These are phyloP conservation scores for Gossypium australe DNA, from an alignment of 345 rosid genomes.

Conservation along the genomic window DNA sequence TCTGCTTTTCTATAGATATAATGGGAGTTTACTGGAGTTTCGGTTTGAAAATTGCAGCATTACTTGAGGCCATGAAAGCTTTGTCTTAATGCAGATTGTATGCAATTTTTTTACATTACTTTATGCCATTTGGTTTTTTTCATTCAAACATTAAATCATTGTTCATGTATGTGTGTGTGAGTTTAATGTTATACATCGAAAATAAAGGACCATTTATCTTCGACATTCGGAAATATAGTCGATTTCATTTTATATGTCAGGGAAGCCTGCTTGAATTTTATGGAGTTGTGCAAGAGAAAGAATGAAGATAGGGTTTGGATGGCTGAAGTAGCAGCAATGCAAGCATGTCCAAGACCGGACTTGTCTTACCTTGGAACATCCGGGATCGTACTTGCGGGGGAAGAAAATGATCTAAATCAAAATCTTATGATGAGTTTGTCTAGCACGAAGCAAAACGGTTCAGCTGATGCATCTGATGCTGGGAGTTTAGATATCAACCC, in stretches of 20 bases:
- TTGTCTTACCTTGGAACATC: slow-evolving; percentile 70
- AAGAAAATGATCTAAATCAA: slow-evolving; percentile 46
- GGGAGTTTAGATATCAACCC: slow-evolving; percentile 53
- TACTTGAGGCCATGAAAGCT: not conserved
- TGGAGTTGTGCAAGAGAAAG: slow-evolving; percentile 90
- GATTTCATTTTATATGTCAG: slow-evolving; percentile 25
- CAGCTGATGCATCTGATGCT: slow-evolving; percentile 36
- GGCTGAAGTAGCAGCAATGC: slow-evolving; percentile 90
- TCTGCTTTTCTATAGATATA: not conserved
- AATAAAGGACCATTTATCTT: not conserved
- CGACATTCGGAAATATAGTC: not conserved
- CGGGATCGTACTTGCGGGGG: slow-evolving; percentile 70
- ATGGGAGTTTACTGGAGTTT: not conserved
- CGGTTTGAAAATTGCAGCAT: not conserved
- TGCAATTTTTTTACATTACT: not conserved
- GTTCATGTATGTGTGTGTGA: not conserved
- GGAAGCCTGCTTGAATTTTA: slow-evolving; percentile 85
- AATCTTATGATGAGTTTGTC: slow-evolving; percentile 26
- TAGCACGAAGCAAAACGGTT: slow-evolving; percentile 34
- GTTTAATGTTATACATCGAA: not conserved
- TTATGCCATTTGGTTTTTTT: not conserved
- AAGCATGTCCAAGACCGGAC: slow-evolving; percentile 66
- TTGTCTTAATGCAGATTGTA: not conserved
- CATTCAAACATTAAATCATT: not conserved
- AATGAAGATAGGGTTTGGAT: slow-evolving; percentile 90